Evolutionary conservation across 305 asterid species (phyloP), one percentile per base, ranked within the genome.

Genomic region (Salvia sclarea): DNA sequence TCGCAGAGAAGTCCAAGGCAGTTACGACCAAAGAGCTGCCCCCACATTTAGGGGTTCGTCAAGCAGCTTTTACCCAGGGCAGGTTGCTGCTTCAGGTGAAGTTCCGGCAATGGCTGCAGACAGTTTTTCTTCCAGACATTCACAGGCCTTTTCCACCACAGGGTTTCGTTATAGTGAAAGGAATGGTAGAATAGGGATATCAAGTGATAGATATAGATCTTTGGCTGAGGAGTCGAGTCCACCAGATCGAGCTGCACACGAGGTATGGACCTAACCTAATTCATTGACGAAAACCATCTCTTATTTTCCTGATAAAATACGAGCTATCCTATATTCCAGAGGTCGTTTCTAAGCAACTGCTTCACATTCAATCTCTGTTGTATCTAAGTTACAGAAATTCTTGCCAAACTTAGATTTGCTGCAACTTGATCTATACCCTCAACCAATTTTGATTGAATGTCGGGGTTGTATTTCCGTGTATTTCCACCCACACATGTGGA

Each of bases 41-140:
- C 87, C 88, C 61, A 59, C 80, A 70, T 74, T 74, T 64, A 64
- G 88, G 83, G 81, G 82, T 71, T 76, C 92, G 18, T 85, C 96
- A 41, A 81, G 85, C 80, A 81, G 68, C 75, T 70, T 68, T 72
- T 83, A 63, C 40, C 75, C 78, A 24, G 91, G 86, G 49, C 84
- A 74, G 67, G 69, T 72, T 52, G 77, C 76, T 65, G 61, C 82
- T 48, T 50, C 83, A 72, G 84, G 81, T 47, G 95, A 88, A 56
- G 91, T 87, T 69, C 65, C 61, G 47, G 88, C 72, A 25, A 60
- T 78, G 72, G 75, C 74, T 69, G 61, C 85, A 25, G 91, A 80
- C 66, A 78, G 75, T 72, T 78, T 77, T 75, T 64, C 86, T 58
- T 65, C 84, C 25, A 75, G 91, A 63, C 79, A 83, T 56, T 79